Conservation (phyloP, 352 stramenopile genomes). For the Thraustochytrium aureum region DNA sequence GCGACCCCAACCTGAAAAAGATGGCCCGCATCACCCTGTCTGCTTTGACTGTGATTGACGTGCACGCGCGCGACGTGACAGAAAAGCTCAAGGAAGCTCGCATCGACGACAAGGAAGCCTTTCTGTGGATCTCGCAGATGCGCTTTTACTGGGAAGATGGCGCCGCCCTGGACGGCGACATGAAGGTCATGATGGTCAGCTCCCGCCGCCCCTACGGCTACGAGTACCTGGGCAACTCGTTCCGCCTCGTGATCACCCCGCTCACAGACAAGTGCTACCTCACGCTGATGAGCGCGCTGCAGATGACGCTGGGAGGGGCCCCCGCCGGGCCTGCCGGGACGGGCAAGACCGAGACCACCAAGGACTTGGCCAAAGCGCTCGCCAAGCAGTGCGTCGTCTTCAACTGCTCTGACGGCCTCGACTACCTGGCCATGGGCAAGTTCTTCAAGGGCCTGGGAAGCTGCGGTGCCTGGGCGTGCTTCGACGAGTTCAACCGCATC, state of each 20-base stretch:
- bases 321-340: slow-evolving; percentile 85
- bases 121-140: slow-evolving; percentile 89
- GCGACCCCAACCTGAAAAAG: slow-evolving; percentile 75
- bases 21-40: slow-evolving; percentile 84
- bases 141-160: slow-evolving; percentile 86
- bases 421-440: slow-evolving; percentile 94
- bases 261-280: slow-evolving; percentile 95
- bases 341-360: slow-evolving; percentile 92
- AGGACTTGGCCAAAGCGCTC: slow-evolving; percentile 85
- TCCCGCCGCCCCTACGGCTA: slow-evolving; percentile 74
- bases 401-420: slow-evolving; percentile 90
- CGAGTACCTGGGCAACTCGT: slow-evolving; percentile 92
- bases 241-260: slow-evolving; percentile 89
- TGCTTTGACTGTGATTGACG: slow-evolving; percentile 90
- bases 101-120: slow-evolving; percentile 82
- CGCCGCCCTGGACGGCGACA: slow-evolving; percentile 56
- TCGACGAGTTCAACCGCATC: slow-evolving; percentile 96
- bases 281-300: slow-evolving; percentile 89
- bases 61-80: slow-evolving; percentile 89
- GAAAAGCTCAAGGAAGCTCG: slow-evolving; percentile 74
- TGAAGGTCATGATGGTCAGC: slow-evolving; percentile 54
- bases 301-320: slow-evolving; percentile 89
- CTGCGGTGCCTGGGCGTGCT: slow-evolving; percentile 90
- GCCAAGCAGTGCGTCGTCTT: slow-evolving; percentile 94
- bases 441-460: slow-evolving; percentile 86